Conservation (phyloP, 257 asterid species). For the Voacanga thouarsii region DNA sequence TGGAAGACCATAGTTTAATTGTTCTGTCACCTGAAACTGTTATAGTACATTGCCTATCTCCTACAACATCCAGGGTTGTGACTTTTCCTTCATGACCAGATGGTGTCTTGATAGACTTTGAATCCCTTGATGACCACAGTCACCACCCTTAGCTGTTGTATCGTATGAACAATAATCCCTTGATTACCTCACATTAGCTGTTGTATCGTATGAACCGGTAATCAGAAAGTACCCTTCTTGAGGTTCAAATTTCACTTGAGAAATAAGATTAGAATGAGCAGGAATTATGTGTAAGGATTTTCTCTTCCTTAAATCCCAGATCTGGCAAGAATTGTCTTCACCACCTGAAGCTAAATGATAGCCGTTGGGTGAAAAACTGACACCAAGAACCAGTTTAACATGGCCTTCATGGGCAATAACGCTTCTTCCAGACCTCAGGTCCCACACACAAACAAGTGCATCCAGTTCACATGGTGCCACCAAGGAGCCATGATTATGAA, state of each 20-base stretch:
- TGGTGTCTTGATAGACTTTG: conserved; percentile 72
- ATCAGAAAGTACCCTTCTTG: conserved; percentile 89
- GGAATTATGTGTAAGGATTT: conserved; percentile 73
- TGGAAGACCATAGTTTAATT: no score
- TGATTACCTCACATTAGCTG: conserved; percentile 62
- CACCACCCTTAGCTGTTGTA: conserved; percentile 35
- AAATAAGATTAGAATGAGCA: conserved; percentile 86
- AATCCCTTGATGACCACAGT: conserved; percentile 94
- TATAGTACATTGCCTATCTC: conserved; percentile 36
- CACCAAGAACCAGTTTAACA: conserved; percentile 81
- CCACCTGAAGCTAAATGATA: conserved; percentile 96
- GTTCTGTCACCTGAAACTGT: no score
- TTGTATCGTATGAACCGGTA: conserved; percentile 82
- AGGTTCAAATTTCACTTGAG: conserved; percentile 93
- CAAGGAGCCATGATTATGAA: conserved; percentile 88
- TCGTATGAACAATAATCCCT: no score
- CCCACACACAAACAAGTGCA: conserved; percentile 96
- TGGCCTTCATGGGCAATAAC: conserved; percentile 92
- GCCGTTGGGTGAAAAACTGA: conserved; percentile 89
- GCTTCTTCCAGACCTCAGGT: conserved; percentile 87
- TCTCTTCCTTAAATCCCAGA: conserved; percentile 92
- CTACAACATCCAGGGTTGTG: conserved; percentile 67
- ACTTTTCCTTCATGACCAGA: conserved; percentile 88
- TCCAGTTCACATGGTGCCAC: conserved; percentile 94
- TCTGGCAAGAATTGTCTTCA: conserved; percentile 92